Conservation (phyloP, 192 early-diverging fungal species). For the Mortierella antarctica region DNA sequence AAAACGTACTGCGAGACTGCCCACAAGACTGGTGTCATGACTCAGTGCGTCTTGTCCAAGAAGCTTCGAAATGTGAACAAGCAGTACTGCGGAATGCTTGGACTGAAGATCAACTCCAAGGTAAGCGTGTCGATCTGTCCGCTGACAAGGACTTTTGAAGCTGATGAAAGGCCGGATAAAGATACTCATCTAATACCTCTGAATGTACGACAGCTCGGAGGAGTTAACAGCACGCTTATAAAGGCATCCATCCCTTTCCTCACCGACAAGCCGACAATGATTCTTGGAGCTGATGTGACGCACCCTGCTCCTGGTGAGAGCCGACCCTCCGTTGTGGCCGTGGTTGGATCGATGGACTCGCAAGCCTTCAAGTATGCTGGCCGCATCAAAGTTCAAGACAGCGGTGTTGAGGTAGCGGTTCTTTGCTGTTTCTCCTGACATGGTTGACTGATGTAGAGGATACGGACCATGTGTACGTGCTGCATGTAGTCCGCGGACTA, state of each 20-base stretch:
- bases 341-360: slow-evolving; percentile 50
- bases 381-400: slow-evolving; percentile 18
- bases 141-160: slow-evolving; percentile 42
- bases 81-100: slow-evolving; percentile 92
- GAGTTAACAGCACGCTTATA: slow-evolving; percentile 67
- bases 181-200: slow-evolving; percentile 65
- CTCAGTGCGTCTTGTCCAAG: slow-evolving; percentile 56
- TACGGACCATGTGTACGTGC: too few species aligned
- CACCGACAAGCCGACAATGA: slow-evolving; percentile 69
- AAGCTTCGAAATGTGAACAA: slow-evolving; percentile 18
- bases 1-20: slow-evolving; percentile 37
- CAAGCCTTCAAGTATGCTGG: slow-evolving; percentile 20
- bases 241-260: slow-evolving; percentile 15
- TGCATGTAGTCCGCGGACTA: too few species aligned
- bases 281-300: slow-evolving; percentile 90
- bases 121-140: not conserved
- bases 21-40: slow-evolving; percentile 25
- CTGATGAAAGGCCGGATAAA: slow-evolving; percentile 75
- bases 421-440: not conserved
- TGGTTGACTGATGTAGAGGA: too few species aligned
- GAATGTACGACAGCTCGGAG: slow-evolving; percentile 74
- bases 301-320: slow-evolving; percentile 75
- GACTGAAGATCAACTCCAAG: slow-evolving; percentile 87
- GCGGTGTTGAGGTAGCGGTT: slow-evolving; percentile 14
- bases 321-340: slow-evolving; percentile 25